A percentile compares a stretch with the other conserved stretches of the same genome.
phyloP scores from a whole-genome alignment of 2,329 filamentous ascomycete species.

The Claviceps humidiphila region DNA sequence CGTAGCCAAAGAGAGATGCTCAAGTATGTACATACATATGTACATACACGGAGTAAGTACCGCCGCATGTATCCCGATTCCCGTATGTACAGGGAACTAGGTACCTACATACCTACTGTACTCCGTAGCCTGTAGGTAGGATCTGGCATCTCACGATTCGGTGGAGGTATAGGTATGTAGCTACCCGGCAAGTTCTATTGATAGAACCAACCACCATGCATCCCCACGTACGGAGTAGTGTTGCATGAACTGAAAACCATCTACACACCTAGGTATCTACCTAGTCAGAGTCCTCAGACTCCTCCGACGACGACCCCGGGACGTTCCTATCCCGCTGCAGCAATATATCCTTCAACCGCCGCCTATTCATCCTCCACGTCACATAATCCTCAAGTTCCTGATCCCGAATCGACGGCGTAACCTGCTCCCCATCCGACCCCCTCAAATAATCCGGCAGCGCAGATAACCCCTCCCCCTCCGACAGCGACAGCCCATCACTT shows the following conservation, averaged over 20 bases:
- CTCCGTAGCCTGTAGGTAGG: too few relatives aligned
- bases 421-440: conserved; percentile 37
- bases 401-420: conserved; percentile 43
- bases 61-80: too few relatives aligned
- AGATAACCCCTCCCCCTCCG: background rate
- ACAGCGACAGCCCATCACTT: conserved; percentile 2
- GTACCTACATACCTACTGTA: too few relatives aligned
- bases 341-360: conserved; percentile 30
- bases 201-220: too few relatives aligned
- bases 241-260: background rate
- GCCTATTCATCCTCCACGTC: conserved; percentile 30
- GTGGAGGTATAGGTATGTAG: too few relatives aligned
- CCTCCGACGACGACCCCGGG: conserved; percentile 11
- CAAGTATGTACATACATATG: too few relatives aligned
- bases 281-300: background rate
- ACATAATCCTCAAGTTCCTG: conserved; percentile 36
- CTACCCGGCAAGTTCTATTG: too few relatives aligned
- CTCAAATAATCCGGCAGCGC: conserved; percentile 36
- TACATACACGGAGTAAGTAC: too few relatives aligned
- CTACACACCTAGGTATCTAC: background rate
- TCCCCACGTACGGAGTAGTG: too few relatives aligned
- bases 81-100: too few relatives aligned
- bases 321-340: conserved; percentile 32
- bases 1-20: too few relatives aligned
- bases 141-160: too few relatives aligned